Percentiles rank a stretch among this genome's conserved stretches.
Conservation (phyloP, 495 filamentous ascomycete genomes). For the Penicillium coprophilum region DNA sequence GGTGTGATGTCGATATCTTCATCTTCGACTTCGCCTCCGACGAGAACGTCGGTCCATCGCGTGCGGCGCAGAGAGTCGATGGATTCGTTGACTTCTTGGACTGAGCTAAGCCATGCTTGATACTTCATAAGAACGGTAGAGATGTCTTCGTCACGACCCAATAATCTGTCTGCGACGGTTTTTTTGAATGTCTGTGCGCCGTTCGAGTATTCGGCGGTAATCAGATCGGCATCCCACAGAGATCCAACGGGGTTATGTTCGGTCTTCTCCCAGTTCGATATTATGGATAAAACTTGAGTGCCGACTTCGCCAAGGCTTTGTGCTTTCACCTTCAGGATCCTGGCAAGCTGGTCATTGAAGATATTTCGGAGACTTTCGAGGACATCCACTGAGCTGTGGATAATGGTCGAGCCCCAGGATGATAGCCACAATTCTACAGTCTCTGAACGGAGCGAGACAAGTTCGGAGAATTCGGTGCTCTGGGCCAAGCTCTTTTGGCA, state of each 20-base stretch:
- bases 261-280: slow-evolving; percentile 54
- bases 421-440: slow-evolving; percentile 74
- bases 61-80: slow-evolving; percentile 66
- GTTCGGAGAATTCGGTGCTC: slow-evolving; percentile 60
- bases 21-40: slow-evolving; percentile 72
- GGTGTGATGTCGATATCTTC: slow-evolving; percentile 60
- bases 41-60: slow-evolving; percentile 75
- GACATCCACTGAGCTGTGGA: slow-evolving; percentile 55
- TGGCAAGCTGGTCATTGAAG: slow-evolving; percentile 63
- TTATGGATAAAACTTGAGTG: slow-evolving; percentile 45
- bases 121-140: slow-evolving; percentile 60
- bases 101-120: slow-evolving; percentile 62
- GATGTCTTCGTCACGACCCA: slow-evolving; percentile 68
- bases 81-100: slow-evolving; percentile 58
- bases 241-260: slow-evolving; percentile 47
- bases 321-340: slow-evolving; percentile 59
- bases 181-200: slow-evolving; percentile 58
- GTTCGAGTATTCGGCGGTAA: slow-evolving; percentile 50
- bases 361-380: slow-evolving; percentile 65
- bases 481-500: slow-evolving; percentile 55
- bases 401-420: slow-evolving; percentile 41
- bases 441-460: slow-evolving; percentile 67
- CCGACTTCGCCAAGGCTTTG: slow-evolving; percentile 58
- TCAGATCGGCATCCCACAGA: slow-evolving; percentile 62
- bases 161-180: slow-evolving; percentile 48